Evolutionary conservation across 2,329 filamentous ascomycete genomes (phyloP).

Genomic region (Penicillium sp.): DNA sequence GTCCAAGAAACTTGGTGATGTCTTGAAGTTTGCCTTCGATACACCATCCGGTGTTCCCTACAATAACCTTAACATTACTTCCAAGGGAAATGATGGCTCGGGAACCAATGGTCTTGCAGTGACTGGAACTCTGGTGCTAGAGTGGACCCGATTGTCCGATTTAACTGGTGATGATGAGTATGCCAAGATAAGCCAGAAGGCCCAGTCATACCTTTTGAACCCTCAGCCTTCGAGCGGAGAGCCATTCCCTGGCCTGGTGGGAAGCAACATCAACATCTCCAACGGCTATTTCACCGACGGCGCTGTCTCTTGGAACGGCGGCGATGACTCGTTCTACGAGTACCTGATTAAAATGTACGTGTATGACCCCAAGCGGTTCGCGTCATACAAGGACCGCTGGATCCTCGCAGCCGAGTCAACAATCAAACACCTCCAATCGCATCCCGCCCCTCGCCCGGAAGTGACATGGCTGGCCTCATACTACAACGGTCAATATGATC

Average conservation of each 20-base stretch:
- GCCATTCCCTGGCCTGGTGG: slow-evolving; percentile 75
- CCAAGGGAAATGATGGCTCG: slow-evolving; percentile 51
- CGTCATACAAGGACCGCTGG: slow-evolving; percentile 71
- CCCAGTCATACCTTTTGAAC: slow-evolving; percentile 67
- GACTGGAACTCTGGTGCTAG: slow-evolving; percentile 74
- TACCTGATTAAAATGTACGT: slow-evolving; percentile 90
- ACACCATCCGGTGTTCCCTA: slow-evolving; percentile 73
- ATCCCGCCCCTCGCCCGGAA: slow-evolving; percentile 65
- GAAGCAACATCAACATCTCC: slow-evolving; percentile 63
- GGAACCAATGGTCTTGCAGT: slow-evolving; percentile 71
- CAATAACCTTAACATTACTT: slow-evolving; percentile 64
- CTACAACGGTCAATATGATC: slow-evolving; percentile 35
- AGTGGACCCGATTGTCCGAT: slow-evolving; percentile 81
- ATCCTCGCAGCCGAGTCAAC: slow-evolving; percentile 71
- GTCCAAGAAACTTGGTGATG: slow-evolving; percentile 67
- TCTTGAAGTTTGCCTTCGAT: slow-evolving; percentile 74
- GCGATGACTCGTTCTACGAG: slow-evolving; percentile 80
- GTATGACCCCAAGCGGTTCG: slow-evolving; percentile 68
- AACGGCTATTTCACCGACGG: slow-evolving; percentile 68
- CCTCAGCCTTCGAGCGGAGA: slow-evolving; percentile 64
- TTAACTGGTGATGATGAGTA: slow-evolving; percentile 68
- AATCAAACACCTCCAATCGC: slow-evolving; percentile 68
- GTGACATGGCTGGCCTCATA: slow-evolving; percentile 62
- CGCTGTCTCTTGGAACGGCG: slow-evolving; percentile 72
- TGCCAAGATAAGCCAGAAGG: slow-evolving; percentile 64